Conservation (phyloP, 2,329 filamentous ascomycete species). For the Aspergillus candidus region DNA sequence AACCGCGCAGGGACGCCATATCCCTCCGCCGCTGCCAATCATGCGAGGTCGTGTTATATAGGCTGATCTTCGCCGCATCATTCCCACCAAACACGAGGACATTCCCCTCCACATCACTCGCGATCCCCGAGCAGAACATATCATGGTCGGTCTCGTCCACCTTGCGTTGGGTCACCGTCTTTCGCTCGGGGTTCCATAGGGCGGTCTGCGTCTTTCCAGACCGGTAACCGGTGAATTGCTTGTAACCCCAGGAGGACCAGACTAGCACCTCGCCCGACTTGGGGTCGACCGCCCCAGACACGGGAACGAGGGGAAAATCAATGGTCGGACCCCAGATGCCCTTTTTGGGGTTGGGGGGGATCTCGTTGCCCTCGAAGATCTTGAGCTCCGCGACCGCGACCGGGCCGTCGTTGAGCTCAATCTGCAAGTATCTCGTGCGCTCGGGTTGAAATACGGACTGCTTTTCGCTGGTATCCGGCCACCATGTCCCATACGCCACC, state of each 20-base stretch:
- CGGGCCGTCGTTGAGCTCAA: not conserved
- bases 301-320: slow-evolving; percentile 21
- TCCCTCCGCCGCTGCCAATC: no score
- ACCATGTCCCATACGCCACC: slow-evolving; percentile 14
- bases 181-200: no score
- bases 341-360: slow-evolving; percentile 5
- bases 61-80: no score
- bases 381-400: no score
- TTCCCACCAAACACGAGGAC: no score
- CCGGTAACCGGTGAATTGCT: not conserved
- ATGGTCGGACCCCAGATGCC: slow-evolving; percentile 19
- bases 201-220: no score
- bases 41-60: no score
- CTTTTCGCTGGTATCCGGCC: slow-evolving; percentile 9
- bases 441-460: slow-evolving; percentile 11
- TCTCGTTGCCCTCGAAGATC: no score
- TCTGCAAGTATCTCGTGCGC: slow-evolving; percentile 8
- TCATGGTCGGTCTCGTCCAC: slow-evolving; percentile 20
- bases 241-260: not conserved
- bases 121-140: slow-evolving; percentile 22
- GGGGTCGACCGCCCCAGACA: slow-evolving; percentile 15
- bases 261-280: slow-evolving; percentile 1
- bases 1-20: no score
- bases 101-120: slow-evolving; percentile 1
- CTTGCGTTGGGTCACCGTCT: slow-evolving; percentile 3